A percentile compares a stretch with the other conserved stretches of the same genome.
phyloP scores from a whole-genome alignment of 768 basidiomycete species.

The Gloeostereum incarnatum region DNA sequence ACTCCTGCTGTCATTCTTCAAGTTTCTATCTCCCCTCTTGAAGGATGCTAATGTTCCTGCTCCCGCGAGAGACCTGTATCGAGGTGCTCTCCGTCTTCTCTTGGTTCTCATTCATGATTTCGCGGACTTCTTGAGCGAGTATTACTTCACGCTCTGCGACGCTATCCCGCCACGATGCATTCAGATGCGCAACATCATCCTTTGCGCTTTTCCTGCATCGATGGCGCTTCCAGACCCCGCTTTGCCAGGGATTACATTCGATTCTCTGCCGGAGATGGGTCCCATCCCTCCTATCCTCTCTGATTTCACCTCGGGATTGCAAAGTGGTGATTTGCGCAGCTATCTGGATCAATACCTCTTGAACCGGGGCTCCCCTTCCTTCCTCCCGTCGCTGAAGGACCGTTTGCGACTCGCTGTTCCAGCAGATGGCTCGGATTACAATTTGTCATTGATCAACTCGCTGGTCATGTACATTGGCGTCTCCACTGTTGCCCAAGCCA shows the following conservation, averaged over 20 bases:
- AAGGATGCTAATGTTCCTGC: conserved; percentile 71
- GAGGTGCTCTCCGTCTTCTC: conserved; percentile 82
- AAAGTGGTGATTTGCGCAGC: conserved; percentile 67
- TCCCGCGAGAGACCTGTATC: conserved; percentile 81
- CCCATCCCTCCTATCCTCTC: conserved; percentile 86
- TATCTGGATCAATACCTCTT: conserved; percentile 84
- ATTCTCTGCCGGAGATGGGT: conserved; percentile 81
- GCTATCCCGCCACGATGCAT: conserved; percentile 88
- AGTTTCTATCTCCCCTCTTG: conserved; percentile 89
- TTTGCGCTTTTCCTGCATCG: conserved; percentile 86
- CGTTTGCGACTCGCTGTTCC: conserved; percentile 50
- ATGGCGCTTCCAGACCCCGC: conserved; percentile 82
- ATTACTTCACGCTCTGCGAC: conserved; percentile 94
- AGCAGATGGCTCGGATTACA: conserved; percentile 60
- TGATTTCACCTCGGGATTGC: conserved; percentile 81
- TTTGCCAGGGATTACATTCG: conserved; percentile 64
- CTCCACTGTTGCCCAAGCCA: conserved; percentile 82
- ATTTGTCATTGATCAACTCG: conserved; percentile 84
- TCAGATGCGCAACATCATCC: conserved; percentile 93
- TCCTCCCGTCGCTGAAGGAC: conserved; percentile 72
- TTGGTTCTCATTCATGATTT: conserved; percentile 97
- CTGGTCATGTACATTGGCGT: conserved; percentile 96
- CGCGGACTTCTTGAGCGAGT: conserved; percentile 95
- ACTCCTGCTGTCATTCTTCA: conserved; percentile 86
- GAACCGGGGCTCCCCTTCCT: conserved; percentile 61